Conservation (phyloP, 768 basidiomycete species). For the Cyclocybe aegerita region DNA sequence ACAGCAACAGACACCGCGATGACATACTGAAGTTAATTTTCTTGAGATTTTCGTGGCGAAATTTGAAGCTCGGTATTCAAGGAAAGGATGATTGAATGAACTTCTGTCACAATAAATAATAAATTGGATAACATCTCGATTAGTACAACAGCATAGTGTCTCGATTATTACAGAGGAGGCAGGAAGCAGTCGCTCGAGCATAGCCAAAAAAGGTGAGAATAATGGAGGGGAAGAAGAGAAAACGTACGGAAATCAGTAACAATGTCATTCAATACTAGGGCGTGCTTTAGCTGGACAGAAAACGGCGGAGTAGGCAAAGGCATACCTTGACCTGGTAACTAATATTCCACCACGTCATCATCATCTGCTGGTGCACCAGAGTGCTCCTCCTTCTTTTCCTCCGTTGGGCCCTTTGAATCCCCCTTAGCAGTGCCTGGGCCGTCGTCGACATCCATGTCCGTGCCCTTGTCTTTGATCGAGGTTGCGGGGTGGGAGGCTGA, state of each 20-base stretch:
- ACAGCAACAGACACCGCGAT: no score
- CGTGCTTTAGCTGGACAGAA: background rate
- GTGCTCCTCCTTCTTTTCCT: conserved; percentile 54
- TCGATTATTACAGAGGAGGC: no score
- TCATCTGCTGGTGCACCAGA: conserved; percentile 63
- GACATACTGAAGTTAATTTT: no score
- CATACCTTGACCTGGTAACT: conserved; percentile 28
- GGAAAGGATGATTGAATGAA: no score
- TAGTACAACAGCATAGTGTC: no score
- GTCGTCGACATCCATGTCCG: conserved; percentile 41
- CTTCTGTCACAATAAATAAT: no score
- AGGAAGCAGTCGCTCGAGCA: conserved; percentile 10
- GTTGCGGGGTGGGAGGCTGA: conserved; percentile 10
- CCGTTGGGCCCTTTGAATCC: conserved; percentile 33
- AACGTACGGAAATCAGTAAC: conserved; percentile 20
- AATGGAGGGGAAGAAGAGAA: conserved; percentile 17
- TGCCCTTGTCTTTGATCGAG: conserved; percentile 17
- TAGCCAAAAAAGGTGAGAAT: conserved; percentile 19
- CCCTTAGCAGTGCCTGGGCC: conserved; percentile 26
- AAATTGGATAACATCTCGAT: no score
- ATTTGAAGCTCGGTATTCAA: no score
- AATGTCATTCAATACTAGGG: conserved; percentile 10
- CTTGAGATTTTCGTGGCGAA: no score
- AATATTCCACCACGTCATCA: conserved; percentile 84
- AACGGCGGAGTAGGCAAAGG: background rate